phyloP scores from a whole-genome alignment of 2,329 filamentous ascomycete genomes.

The Grosmannia serpens region DNA sequence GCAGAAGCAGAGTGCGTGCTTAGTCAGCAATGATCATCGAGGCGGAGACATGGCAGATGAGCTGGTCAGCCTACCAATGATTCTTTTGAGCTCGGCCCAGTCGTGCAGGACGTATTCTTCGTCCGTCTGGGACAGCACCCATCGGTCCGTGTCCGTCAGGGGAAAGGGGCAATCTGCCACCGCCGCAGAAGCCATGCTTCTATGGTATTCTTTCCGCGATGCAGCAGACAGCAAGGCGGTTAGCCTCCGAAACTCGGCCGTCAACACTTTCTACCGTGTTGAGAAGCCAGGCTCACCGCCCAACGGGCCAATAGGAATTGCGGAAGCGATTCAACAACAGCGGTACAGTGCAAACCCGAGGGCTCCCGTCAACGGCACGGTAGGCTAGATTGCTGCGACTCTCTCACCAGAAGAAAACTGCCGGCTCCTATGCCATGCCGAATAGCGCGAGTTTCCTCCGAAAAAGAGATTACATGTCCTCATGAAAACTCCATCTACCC shows the following conservation, averaged over 20 bases:
- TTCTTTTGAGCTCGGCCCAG: constrained; percentile 61
- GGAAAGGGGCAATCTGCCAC: constrained; percentile 40
- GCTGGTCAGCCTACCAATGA: constrained; percentile 42
- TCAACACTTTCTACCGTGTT: neutral
- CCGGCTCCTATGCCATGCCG: neutral
- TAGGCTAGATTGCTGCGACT: no score
- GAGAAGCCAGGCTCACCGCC: neutral
- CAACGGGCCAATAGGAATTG: neutral
- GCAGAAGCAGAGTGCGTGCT: no score
- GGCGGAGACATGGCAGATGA: neutral
- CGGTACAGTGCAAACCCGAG: neutral
- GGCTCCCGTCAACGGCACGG: no score
- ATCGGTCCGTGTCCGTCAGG: constrained; percentile 46
- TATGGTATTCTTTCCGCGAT: neutral
- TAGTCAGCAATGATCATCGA: neutral
- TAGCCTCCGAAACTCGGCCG: neutral
- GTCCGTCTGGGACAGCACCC: constrained; percentile 53
- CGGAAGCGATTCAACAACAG: no score
- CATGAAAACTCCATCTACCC: neutral
- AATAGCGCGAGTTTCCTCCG: neutral
- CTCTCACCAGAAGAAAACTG: neutral
- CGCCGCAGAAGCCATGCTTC: constrained; percentile 27
- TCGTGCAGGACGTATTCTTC: constrained; percentile 57
- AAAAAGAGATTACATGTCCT: neutral
- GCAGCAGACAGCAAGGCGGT: no score